Percentiles rank a stretch among this genome's conserved stretches.
phyloP scores from a whole-genome alignment of 1,139 yeast species.

The Geotrichum klebahnii region DNA sequence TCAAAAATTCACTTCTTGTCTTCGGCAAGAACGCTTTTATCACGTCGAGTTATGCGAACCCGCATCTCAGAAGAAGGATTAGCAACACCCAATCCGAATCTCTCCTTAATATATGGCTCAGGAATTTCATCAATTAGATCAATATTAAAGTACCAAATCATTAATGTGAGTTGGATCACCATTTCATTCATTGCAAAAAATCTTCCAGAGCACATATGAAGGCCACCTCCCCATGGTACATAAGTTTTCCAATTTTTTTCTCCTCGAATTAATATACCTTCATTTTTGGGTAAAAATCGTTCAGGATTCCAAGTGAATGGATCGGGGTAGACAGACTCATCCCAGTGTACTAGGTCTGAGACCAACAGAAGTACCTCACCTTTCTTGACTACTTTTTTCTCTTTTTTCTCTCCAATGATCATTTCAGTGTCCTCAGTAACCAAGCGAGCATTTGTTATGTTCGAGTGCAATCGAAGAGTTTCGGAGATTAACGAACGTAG shows the following conservation, averaged over 20 bases:
- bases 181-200: conserved; percentile 18
- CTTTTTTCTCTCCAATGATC: conserved; percentile 6
- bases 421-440: conserved; percentile 18
- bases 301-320: conserved; percentile 18
- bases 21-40: background rate
- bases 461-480: conserved; percentile 22
- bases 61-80: conserved; percentile 12
- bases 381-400: conserved; percentile 13
- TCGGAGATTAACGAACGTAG: conserved; percentile 23
- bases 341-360: conserved; percentile 19
- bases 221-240: conserved; percentile 20
- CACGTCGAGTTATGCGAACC: conserved; percentile 7
- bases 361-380: conserved; percentile 13
- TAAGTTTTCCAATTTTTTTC: conserved; percentile 15
- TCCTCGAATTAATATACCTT: conserved; percentile 4
- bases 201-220: conserved; percentile 19
- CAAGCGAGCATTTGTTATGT: conserved; percentile 16
- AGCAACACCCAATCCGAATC: conserved; percentile 17
- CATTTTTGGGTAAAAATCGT: conserved; percentile 12
- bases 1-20: too few species aligned
- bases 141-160: conserved; percentile 18
- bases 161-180: conserved; percentile 14
- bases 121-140: conserved; percentile 13
- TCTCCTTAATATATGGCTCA: conserved; percentile 16
- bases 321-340: conserved; percentile 17